A percentile compares a stretch with the other conserved stretches of the same genome.
Evolutionary conservation across 2,329 filamentous ascomycete genomes (phyloP).

Genomic region (Ophiocordyceps robertsii): DNA sequence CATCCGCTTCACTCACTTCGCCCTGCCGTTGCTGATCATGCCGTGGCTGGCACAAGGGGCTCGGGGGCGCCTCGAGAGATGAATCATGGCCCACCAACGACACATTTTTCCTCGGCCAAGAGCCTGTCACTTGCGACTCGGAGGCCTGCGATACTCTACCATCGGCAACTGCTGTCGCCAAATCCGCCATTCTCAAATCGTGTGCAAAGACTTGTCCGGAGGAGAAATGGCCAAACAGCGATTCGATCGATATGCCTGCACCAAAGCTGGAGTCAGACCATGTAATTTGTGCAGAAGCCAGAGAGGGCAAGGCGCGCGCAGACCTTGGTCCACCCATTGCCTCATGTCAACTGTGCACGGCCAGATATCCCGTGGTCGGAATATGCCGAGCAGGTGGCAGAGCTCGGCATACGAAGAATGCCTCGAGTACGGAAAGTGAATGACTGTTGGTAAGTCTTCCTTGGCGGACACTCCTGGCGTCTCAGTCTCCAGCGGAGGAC

Average conservation of each 20-base stretch:
- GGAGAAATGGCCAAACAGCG: slow-evolving; percentile 60
- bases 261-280: too few relatives aligned
- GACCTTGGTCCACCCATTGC: slow-evolving; percentile 44
- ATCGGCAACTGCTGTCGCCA: slow-evolving; percentile 1
- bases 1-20: too few relatives aligned
- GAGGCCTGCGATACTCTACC: background rate
- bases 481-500: background rate
- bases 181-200: slow-evolving; percentile 43
- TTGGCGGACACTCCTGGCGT: background rate
- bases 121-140: background rate
- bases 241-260: slow-evolving; percentile 45
- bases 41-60: background rate
- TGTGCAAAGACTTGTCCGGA: slow-evolving; percentile 46
- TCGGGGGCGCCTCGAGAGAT: background rate
- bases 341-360: slow-evolving; percentile 61
- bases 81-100: background rate
- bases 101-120: background rate
- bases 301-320: background rate
- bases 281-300: background rate
- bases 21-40: too few relatives aligned
- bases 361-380: slow-evolving; percentile 64
- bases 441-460: slow-evolving; percentile 22
- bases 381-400: slow-evolving; percentile 51
- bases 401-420: slow-evolving; percentile 81
- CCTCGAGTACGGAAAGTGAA: slow-evolving; percentile 70